Conservation (phyloP, 305 asterid species). For the Plantago rigida region DNA sequence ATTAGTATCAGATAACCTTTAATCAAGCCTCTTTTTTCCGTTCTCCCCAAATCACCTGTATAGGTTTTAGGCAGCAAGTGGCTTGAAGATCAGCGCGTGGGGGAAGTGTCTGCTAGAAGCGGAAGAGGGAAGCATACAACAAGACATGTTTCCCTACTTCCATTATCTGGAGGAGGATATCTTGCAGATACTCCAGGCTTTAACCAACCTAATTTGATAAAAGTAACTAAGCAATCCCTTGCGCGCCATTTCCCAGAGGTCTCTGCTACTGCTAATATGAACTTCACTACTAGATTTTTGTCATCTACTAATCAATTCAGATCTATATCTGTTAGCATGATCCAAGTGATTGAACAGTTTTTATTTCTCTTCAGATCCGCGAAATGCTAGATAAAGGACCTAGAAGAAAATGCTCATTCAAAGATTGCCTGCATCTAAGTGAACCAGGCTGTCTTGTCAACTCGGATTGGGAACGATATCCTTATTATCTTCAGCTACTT, state of each 20-base stretch:
- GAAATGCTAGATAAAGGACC: conserved; percentile 51
- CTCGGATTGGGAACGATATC: conserved; percentile 84
- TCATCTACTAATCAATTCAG: conserved; percentile 1
- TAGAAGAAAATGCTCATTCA: conserved; percentile 59
- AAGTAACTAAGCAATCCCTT: conserved; percentile 85
- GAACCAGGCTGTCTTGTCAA: conserved; percentile 78
- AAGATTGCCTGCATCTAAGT: conserved; percentile 72
- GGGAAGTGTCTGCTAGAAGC: conserved; percentile 85
- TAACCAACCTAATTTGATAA: conserved; percentile 76
- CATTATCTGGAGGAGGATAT: conserved; percentile 63
- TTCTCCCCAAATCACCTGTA: conserved; percentile 19
- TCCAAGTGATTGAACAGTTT: conserved; percentile 10
- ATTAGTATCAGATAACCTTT: no score
- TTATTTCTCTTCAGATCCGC: conserved; percentile 43
- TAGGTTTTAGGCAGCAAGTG: conserved; percentile 78
- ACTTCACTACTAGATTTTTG: conserved; percentile 15
- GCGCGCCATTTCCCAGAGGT: conserved; percentile 83
- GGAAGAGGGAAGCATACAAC: conserved; percentile 94
- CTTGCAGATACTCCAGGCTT: conserved; percentile 93
- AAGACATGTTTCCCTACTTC: conserved; percentile 74
- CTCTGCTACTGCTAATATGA: conserved; percentile 14
- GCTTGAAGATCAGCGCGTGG: conserved; percentile 85
- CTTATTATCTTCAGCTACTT: conserved; percentile 78
- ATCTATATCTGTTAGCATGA: conserved; percentile 12
- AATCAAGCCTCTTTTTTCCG: conserved; percentile 6